phyloP scores from a whole-genome alignment of 352 stramenopile genomes.

The Phytophthora cactorum region DNA sequence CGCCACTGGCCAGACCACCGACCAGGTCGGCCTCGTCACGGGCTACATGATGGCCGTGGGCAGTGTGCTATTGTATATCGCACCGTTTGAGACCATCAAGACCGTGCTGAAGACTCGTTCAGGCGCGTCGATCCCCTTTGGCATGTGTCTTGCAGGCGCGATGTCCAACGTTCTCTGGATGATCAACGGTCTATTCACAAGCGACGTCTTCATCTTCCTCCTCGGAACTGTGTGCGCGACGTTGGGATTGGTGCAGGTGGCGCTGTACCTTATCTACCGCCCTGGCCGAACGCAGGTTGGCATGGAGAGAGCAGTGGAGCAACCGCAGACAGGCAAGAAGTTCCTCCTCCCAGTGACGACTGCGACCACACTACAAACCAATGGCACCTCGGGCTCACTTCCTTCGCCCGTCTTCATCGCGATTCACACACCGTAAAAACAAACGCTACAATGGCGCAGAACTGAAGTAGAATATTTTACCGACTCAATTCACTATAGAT shows the following conservation, averaged over 20 bases:
- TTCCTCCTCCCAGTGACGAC: slow-evolving; percentile 19
- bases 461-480: slow-evolving; percentile 8
- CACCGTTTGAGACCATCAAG: slow-evolving; percentile 40
- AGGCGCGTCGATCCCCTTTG: slow-evolving; percentile 32
- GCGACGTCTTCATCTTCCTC: slow-evolving; percentile 48
- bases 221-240: slow-evolving; percentile 30
- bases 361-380: slow-evolving; percentile 7
- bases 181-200: slow-evolving; percentile 39
- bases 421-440: slow-evolving; percentile 21
- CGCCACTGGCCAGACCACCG: slow-evolving; percentile 24
- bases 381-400: not conserved
- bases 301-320: slow-evolving; percentile 2
- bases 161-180: slow-evolving; percentile 45
- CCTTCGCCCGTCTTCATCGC: slow-evolving; percentile 29
- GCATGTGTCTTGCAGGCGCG: slow-evolving; percentile 30
- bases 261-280: slow-evolving; percentile 35
- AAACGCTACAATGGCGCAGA: slow-evolving; percentile 3
- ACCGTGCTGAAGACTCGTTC: slow-evolving; percentile 38
- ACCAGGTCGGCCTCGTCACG: slow-evolving; percentile 25
- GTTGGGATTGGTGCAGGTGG: slow-evolving; percentile 31
- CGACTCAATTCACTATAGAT: slow-evolving; percentile 1
- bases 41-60: slow-evolving; percentile 47
- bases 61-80: slow-evolving; percentile 40
- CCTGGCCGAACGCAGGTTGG: slow-evolving; percentile 8
- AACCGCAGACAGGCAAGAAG: slow-evolving; percentile 14